Base-by-base conservation (phyloP, 2,329 filamentous ascomycete genomes). In the Penicillium sp. region DNA sequence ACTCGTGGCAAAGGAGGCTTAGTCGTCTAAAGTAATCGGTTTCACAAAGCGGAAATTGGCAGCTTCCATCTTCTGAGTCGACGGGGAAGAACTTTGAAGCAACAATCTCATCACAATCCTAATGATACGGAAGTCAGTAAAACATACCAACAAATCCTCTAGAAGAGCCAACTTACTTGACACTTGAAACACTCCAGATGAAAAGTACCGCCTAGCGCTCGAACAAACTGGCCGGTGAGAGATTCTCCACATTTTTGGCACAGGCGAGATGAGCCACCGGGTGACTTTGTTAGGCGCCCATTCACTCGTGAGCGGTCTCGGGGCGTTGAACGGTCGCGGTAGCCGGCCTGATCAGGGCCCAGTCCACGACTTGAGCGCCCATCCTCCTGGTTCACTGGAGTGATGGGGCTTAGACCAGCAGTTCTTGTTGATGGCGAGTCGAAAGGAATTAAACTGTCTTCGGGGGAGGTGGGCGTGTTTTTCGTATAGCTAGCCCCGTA, bases 31-130 rank as follows among this genome's bases (percentile, higher is more conserved):
- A 99, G 74, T 99, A 99, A 75, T 99, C 94, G 23, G 88, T 97
- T 76, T 99, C 94, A 79, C 94, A 99, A 4, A 99, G 84, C 8
- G 94, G 94, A 71, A 97, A 97, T 72, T 97, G 94, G 42, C 73
- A 72, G 18, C 82, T 87, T 38, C 90, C 91, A 63, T 91, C 85
- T 66, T 95, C 91, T 64, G 96, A 90, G 62, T 96, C 92, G 7
- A 96, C 90, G 1, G 94, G 94, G 74, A 99, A 99, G 82, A 99
- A 99, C 69, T 99, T 99, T 48, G 93, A 97, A 39, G 94, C 94
- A 35, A 99, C 94, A 57, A 97, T 96, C 73, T 96, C 89, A 63
- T 90, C 91, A 69, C 94, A 99, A 72, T 99, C 94, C 93, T 97
- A 70, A 39, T 62, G 51, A 54, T 45, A 55, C 7, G 5, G 9